Conservation (phyloP, 352 stramenopile genomes). For the Phytophthora citrophthora region DNA sequence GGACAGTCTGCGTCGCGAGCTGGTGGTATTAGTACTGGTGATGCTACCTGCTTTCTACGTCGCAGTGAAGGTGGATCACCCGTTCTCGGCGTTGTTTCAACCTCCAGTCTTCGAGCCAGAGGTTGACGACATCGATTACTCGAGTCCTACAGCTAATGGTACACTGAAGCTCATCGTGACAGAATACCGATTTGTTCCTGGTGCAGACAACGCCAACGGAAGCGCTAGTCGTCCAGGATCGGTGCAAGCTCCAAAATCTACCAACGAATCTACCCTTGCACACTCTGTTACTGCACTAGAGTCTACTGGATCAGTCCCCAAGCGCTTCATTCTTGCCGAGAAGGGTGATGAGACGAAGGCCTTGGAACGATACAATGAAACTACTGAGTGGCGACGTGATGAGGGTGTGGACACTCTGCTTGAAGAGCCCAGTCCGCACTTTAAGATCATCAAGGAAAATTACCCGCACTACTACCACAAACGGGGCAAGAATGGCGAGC, state of each 20-base stretch:
- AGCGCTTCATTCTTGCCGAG: slow-evolving; percentile 76
- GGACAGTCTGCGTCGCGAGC: slow-evolving; percentile 52
- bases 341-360: slow-evolving; percentile 78
- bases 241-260: slow-evolving; percentile 11
- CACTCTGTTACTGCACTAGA: slow-evolving; percentile 38
- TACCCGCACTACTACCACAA: slow-evolving; percentile 93
- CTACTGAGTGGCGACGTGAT: slow-evolving; percentile 78
- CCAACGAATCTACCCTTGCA: neutral
- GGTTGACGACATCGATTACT: slow-evolving; percentile 27
- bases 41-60: slow-evolving; percentile 72
- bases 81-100: slow-evolving; percentile 69
- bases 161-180: slow-evolving; percentile 80
- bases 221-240: slow-evolving; percentile 20
- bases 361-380: slow-evolving; percentile 72
- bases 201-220: slow-evolving; percentile 27
- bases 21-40: slow-evolving; percentile 67
- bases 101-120: slow-evolving; percentile 35
- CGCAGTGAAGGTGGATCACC: slow-evolving; percentile 76
- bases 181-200: slow-evolving; percentile 70
- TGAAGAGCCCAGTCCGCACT: slow-evolving; percentile 63
- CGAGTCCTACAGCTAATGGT: slow-evolving; percentile 24
- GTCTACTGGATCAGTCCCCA: slow-evolving; percentile 48
- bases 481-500: slow-evolving; percentile 75
- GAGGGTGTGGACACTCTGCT: slow-evolving; percentile 87
- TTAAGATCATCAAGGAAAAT: slow-evolving; percentile 90